Percentiles rank a stretch among this genome's conserved stretches.
Evolutionary conservation across 441 rosid genomes (phyloP).

Genomic region (Pelargonium citronellum): DNA sequence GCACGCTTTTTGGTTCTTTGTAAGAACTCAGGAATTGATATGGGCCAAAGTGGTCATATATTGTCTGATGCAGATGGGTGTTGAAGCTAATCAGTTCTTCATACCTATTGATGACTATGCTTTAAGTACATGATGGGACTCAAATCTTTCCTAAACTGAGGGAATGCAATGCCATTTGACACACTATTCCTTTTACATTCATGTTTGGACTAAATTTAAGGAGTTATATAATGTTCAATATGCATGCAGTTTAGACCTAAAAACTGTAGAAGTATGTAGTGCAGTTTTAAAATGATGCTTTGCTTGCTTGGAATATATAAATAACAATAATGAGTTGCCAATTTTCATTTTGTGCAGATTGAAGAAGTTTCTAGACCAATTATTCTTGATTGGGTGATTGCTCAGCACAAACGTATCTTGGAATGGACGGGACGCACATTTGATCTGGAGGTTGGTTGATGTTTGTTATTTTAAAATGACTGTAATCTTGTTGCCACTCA

Average conservation of each 20-base stretch:
- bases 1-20: neutral
- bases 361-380: slow-evolving; percentile 63
- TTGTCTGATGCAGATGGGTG: slow-evolving; percentile 1
- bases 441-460: slow-evolving; percentile 76
- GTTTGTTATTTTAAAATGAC: neutral
- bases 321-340: slow-evolving; percentile 11
- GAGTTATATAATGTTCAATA: neutral
- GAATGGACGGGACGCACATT: slow-evolving; percentile 94
- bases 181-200: neutral
- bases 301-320: slow-evolving; percentile 14
- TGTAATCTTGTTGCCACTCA: neutral
- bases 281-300: neutral
- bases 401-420: slow-evolving; percentile 82
- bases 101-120: slow-evolving; percentile 2
- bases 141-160: slow-evolving; percentile 3
- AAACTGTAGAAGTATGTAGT: neutral
- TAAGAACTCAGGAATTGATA: slow-evolving; percentile 2
- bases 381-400: slow-evolving; percentile 94
- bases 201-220: slow-evolving; percentile 1
- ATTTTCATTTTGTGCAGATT: slow-evolving; percentile 46
- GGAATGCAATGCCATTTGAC: neutral
- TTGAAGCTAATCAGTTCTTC: slow-evolving; percentile 13
- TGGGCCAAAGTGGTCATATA: neutral
- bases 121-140: neutral
- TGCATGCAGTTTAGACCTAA: slow-evolving; percentile 3